A percentile compares a stretch with the other conserved stretches of the same genome.
Conservation (phyloP, 1,284 basidiomycete genomes). For the Naganishia cerealis region DNA sequence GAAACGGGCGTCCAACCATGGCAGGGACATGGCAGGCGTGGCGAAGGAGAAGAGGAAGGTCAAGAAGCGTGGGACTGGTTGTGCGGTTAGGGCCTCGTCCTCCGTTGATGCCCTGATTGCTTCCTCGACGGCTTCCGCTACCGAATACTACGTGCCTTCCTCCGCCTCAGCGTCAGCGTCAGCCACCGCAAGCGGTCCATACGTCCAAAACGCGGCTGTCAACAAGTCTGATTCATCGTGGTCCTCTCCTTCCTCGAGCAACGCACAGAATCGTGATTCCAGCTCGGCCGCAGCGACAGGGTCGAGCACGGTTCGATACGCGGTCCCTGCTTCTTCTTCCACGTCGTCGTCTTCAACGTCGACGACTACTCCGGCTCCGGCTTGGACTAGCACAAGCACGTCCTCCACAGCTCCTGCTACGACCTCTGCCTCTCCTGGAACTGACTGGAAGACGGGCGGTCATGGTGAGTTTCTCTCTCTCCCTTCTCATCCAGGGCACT, state of each 20-base stretch:
- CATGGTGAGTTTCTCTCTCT: slow-evolving; percentile 31
- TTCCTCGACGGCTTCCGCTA: slow-evolving; percentile 21
- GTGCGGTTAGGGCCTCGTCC: slow-evolving; percentile 3
- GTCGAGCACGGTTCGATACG: not conserved
- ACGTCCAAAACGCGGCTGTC: slow-evolving; percentile 25
- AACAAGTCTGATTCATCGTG: slow-evolving; percentile 24
- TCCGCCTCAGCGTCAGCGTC: slow-evolving; percentile 13
- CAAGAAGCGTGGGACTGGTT: slow-evolving; percentile 10
- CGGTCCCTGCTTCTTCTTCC: not conserved
- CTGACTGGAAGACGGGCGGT: slow-evolving; percentile 24
- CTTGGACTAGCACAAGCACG: slow-evolving; percentile 1
- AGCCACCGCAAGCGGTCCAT: slow-evolving; percentile 2
- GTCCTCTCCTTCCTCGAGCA: slow-evolving; percentile 23
- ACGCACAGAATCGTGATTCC: not conserved
- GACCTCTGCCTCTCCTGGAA: slow-evolving; percentile 35
- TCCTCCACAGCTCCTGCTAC: slow-evolving; percentile 35
- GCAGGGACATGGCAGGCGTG: not conserved
- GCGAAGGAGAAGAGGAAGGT: not conserved
- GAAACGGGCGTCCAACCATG: slow-evolving; percentile 18
- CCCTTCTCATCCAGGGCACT: not conserved
- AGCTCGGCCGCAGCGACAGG: not conserved
- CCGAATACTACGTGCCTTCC: slow-evolving; percentile 27
- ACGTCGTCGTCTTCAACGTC: not conserved
- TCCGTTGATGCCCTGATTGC: too few species aligned
- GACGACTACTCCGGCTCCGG: not conserved